Base-by-base conservation (phyloP, 2,329 filamentous ascomycete genomes). In the Tolypocladium endophyticum region DNA sequence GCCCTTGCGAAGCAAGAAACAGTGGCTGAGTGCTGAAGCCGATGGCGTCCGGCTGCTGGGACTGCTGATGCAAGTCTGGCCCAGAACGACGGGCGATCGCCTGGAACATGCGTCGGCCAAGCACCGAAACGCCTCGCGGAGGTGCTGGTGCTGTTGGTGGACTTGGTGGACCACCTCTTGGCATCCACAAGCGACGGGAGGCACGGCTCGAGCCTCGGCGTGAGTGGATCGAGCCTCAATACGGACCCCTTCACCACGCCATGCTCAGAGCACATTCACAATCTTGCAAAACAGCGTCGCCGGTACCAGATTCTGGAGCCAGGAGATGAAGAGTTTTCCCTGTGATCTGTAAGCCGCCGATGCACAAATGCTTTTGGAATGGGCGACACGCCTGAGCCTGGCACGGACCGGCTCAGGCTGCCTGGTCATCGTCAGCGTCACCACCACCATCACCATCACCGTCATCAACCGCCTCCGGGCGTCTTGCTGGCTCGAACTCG, bases 181-280 rank as follows among this genome's bases (percentile, higher is more conserved):
- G 16, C 30, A 30, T 30, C 25, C 45, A 14, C 14, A 30, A 16
- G 47, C 28, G 57, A 54, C 50, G 50, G 50, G 57, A 58, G 57
- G 57, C 36, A 55, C 57, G 50, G 57, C 50, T 58, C 57, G 57
- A 54, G 36, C 25, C 50, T 58, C 50, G 50, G 20, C 16, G 23
- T 23, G 38, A 47, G 43, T 23, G 50, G 55, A 43, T 25, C 50
- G 50, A 35, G 50, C 50, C 20, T 16, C 30, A 30, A 53, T 35
- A 20, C 35, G 50, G 50, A 23, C 50, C 28, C 28, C 20, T 52
- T 35, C 28, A 20, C 47, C 8, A 53, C 28, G 50, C 28, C 33
- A 20, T 18, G 53, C 36, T 16, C n/a, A 16, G 18, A 39, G 39
- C 38, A 28, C 12, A 56, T 12, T 53, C 50, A 8, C 50, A 23